Evolutionary conservation across 106 monocot genomes (phyloP).

Genomic region (Dactylorhiza incarnata): DNA sequence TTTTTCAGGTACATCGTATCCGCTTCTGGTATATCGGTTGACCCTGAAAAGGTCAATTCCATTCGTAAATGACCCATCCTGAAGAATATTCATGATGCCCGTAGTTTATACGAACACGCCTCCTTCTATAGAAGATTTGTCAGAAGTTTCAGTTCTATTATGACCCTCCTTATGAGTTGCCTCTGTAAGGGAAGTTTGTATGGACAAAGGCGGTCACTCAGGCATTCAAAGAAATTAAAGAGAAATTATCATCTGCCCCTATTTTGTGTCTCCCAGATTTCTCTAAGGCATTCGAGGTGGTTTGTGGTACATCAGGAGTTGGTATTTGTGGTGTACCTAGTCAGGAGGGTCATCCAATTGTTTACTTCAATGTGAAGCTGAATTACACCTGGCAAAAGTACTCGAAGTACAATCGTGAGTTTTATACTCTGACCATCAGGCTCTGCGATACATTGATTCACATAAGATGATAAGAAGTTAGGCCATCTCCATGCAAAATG

Average conservation of each 20-base stretch:
- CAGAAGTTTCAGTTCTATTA: not conserved
- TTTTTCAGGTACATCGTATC: too few relatives aligned
- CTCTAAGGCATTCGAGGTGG: not conserved
- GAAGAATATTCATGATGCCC: too few relatives aligned
- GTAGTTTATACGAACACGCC: too few relatives aligned
- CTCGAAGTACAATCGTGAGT: not conserved
- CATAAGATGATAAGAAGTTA: conserved; percentile 4
- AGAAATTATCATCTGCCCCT: not conserved
- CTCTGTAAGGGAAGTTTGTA: not conserved
- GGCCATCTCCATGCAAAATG: not conserved
- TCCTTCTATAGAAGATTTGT: too few relatives aligned
- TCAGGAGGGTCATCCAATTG: not conserved
- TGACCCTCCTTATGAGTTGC: not conserved
- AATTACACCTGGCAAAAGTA: not conserved
- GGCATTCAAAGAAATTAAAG: not conserved
- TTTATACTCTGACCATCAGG: conserved; percentile 10
- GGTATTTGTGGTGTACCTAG: not conserved
- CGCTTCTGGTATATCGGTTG: too few relatives aligned
- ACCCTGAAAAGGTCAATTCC: too few relatives aligned
- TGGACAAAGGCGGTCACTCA: not conserved
- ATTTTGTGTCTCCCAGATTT: not conserved
- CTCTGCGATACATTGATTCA: not conserved
- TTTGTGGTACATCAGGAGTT: not conserved
- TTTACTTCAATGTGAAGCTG: conserved; percentile 3
- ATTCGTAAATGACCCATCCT: too few relatives aligned